Percentiles rank a stretch among this genome's conserved stretches.
phyloP scores from a whole-genome alignment of 805 yeast species.

The Jamesozyma gamospora region DNA sequence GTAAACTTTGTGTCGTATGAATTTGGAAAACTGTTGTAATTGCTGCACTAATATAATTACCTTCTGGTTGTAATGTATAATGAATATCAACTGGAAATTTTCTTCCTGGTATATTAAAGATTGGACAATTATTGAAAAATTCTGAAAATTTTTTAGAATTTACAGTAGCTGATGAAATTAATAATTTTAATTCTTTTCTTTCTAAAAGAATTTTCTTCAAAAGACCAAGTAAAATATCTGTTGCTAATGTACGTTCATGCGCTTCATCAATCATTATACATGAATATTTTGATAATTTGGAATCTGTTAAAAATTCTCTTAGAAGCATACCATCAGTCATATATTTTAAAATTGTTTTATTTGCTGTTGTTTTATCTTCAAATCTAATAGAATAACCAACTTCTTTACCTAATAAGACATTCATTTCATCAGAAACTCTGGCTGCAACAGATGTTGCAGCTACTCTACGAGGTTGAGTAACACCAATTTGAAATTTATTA shows the following conservation, averaged over 20 bases:
- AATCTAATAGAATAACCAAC: constrained; percentile 88
- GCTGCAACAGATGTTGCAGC: constrained; percentile 89
- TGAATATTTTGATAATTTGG: constrained; percentile 56
- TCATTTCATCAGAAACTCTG: constrained; percentile 86
- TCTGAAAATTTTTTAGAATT: constrained; percentile 80
- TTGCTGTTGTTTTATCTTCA: constrained; percentile 58
- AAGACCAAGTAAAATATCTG: constrained; percentile 74
- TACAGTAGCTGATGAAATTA: constrained; percentile 91
- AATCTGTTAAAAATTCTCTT: constrained; percentile 73
- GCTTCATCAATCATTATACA: constrained; percentile 95
- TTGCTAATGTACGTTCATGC: constrained; percentile 89
- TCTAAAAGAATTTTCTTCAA: constrained; percentile 55
- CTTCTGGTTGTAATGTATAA: constrained; percentile 79
- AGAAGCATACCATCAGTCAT: constrained; percentile 94
- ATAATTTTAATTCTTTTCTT: constrained; percentile 60
- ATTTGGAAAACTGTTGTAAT: constrained; percentile 80
- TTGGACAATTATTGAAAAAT: constrained; percentile 76
- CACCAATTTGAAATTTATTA: constrained; percentile 56
- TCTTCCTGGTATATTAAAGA: constrained; percentile 84
- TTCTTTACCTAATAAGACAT: constrained; percentile 64
- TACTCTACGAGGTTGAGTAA: constrained; percentile 92
- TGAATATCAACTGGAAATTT: constrained; percentile 83
- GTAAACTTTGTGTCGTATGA: constrained; percentile 47
- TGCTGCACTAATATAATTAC: constrained; percentile 85
- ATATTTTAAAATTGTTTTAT: constrained; percentile 67